Percentiles rank a stretch among this genome's conserved stretches.
Conservation (phyloP, 2,329 filamentous ascomycete genomes). For the Corinectria fuckeliana region DNA sequence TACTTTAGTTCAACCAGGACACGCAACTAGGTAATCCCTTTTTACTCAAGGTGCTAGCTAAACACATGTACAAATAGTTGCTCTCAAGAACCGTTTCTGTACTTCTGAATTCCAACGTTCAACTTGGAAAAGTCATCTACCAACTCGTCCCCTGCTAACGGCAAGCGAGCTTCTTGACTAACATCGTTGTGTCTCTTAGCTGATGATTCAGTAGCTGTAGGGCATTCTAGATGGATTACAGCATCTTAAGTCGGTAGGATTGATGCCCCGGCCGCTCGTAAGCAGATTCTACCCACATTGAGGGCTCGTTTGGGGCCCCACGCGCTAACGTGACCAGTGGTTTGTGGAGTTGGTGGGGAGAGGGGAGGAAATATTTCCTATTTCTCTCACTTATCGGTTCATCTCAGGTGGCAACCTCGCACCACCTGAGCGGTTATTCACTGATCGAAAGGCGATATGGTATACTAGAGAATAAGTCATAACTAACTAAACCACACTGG, state of each 20-base stretch:
- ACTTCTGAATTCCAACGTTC: not conserved
- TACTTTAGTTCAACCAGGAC: not conserved
- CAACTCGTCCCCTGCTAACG: conserved; percentile 27
- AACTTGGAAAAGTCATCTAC: conserved; percentile 31
- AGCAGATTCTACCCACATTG: not conserved
- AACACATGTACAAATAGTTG: not conserved
- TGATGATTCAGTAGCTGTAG: not conserved
- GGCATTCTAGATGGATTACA: not conserved
- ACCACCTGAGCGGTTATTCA: not conserved
- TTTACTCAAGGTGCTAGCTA: not conserved
- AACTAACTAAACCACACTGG: not conserved
- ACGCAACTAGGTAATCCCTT: not conserved
- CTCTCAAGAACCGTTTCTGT: not conserved
- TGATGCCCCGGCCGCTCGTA: not conserved
- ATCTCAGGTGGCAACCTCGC: not conserved
- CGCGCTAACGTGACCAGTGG: not conserved
- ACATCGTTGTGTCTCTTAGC: not conserved
- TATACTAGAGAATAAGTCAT: too few relatives aligned
- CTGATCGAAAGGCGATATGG: too few relatives aligned
- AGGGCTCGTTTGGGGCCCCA: not conserved
- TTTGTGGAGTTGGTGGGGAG: not conserved
- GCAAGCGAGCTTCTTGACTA: not conserved
- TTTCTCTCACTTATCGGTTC: not conserved
- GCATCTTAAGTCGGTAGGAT: not conserved
- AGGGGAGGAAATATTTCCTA: not conserved